A percentile compares a stretch with the other conserved stretches of the same genome.
Conservation (phyloP, 2,329 filamentous ascomycete species). For the Fragosphaeria purpurea region DNA sequence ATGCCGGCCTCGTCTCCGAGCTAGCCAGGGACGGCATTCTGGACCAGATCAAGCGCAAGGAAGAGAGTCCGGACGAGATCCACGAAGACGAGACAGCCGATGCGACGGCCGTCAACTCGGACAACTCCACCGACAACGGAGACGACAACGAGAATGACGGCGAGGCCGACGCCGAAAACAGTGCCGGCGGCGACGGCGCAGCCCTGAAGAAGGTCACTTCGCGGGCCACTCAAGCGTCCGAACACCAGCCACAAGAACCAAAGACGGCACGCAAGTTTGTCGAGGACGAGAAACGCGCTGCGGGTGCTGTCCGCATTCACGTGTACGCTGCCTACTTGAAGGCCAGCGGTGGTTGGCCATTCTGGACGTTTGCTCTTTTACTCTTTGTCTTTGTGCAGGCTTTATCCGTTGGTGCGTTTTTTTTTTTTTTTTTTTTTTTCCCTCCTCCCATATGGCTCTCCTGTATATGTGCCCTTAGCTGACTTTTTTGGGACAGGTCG, state of each 20-base stretch:
- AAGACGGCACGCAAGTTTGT: constrained; percentile 60
- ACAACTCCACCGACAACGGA: constrained; percentile 17
- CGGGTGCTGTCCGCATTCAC: constrained; percentile 54
- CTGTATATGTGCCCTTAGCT: no score
- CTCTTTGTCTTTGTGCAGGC: constrained; percentile 46
- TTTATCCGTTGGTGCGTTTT: constrained; percentile 39
- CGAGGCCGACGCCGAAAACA: constrained; percentile 20
- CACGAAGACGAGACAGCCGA: constrained; percentile 33
- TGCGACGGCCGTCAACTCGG: constrained; percentile 44
- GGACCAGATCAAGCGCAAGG: constrained; percentile 46
- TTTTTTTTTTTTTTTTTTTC: neutral
- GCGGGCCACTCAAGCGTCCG: constrained; percentile 2
- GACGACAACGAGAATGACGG: constrained; percentile 24
- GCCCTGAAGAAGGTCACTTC: constrained; percentile 10
- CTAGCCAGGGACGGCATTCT: constrained; percentile 47
- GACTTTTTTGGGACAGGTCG: constrained; percentile 21
- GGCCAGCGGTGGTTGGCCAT: constrained; percentile 52
- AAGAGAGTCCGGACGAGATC: constrained; percentile 35
- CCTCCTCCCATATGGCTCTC: no score
- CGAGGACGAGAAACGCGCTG: constrained; percentile 63
- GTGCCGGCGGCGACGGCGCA: constrained; percentile 36
- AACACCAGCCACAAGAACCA: constrained; percentile 22
- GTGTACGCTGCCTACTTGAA: constrained; percentile 61
- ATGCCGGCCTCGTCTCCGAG: constrained; percentile 57
- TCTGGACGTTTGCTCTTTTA: constrained; percentile 46